Base-by-base conservation (phyloP, 2,329 filamentous ascomycete species). In the Endothia cerciana region DNA sequence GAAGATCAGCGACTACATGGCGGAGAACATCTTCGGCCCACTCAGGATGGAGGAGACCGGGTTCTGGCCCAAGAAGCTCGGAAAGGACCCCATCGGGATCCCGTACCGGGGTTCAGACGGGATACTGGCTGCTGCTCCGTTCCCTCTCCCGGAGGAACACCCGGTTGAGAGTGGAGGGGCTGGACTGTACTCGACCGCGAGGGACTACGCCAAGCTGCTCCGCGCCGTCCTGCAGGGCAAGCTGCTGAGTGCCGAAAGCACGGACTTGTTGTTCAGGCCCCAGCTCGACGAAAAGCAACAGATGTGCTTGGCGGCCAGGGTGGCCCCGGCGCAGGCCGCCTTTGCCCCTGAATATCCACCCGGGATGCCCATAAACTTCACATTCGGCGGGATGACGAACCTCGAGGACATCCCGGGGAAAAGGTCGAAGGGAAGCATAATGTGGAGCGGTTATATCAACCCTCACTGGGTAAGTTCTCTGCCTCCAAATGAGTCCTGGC, bases 111-210 rank as follows among this genome's bases (percentile, higher is more conserved):
- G 49, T 17, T n/a, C 40, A 3, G 56, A 8, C 22, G 65, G 65
- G 3, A 28, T 15, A 10, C 49, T 66, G 4, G 57, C 17, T 28
- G 13, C 25, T 3, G 65, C 61, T 3, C 49, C 61, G 17, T 60
- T 49, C 28, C 61, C 65, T 4, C 30, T 61, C 38, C 57, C 65
- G 15, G 56, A 57, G 17, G 30, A 56, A 33, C 30, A 69, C 41
- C 64, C 60, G 1, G 65, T 69, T 15, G 71, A 68, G n/a, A 71
- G 72, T 17, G 74, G 74, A 11, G 74, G 74, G 10, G 71, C 74
- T 53, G 73, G 72, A 0, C 43, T 65, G 38, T 71, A 68, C 60
- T 60, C 65, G 22, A 70, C 66, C 25, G 57, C 69, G 15, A 70
- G 67, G 3, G 69, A 71, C 40, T 63, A 73, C 59, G 57, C 70